These are phyloP conservation scores for Trichoderma breve DNA, from an alignment of 2,329 filamentous ascomycete genomes.

Conservation along the genomic window DNA sequence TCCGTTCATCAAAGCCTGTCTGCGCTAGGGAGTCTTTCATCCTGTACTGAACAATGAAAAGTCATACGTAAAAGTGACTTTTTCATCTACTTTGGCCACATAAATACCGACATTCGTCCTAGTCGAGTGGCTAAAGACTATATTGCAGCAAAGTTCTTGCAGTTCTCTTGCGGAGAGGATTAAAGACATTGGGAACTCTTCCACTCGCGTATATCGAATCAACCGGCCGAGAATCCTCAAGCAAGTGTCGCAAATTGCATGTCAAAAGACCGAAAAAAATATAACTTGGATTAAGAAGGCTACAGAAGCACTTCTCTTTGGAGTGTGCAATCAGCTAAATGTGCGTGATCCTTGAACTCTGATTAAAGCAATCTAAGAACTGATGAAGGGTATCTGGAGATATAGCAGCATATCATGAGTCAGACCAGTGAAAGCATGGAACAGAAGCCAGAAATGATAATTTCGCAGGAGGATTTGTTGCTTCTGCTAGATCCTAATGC, in stretches of 20 bases:
- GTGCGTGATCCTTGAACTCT: background rate
- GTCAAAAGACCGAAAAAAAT: background rate
- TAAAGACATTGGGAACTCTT: too few relatives aligned
- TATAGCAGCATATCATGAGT: background rate
- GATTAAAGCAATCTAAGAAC: background rate
- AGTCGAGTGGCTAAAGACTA: background rate
- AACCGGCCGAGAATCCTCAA: background rate
- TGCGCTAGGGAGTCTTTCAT: background rate
- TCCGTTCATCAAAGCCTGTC: background rate
- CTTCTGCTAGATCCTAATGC: background rate
- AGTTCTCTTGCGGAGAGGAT: background rate
- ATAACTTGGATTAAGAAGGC: background rate
- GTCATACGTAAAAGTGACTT: background rate
- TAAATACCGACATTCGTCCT: background rate
- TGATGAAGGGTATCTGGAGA: background rate
- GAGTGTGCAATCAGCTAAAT: background rate
- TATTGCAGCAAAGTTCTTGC: background rate
- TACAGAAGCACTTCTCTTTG: background rate
- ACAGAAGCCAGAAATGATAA: background rate
- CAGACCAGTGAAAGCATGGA: background rate
- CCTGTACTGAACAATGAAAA: background rate
- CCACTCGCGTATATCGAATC: background rate
- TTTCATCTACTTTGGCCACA: background rate
- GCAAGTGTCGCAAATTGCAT: background rate
- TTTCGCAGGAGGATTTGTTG: background rate